Percentiles rank a stretch among this genome's conserved stretches.
These are phyloP conservation scores for Isoetes taiwanensis DNA, from an alignment of 75 land plant species.

Conservation along the genomic window DNA sequence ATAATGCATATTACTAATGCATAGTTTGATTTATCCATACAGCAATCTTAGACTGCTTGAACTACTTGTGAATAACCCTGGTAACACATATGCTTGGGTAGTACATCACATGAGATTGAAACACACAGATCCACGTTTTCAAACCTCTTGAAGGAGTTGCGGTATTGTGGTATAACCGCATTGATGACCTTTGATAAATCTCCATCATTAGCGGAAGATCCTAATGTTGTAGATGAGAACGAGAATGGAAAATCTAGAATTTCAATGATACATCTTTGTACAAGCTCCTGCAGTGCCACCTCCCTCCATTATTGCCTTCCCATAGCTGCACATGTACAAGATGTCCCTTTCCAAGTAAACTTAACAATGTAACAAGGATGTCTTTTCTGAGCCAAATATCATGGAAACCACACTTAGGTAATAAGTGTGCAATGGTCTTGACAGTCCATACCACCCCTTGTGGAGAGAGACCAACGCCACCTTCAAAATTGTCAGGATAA, in stretches of 20 bases:
- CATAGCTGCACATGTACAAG: slow-evolving; percentile 50
- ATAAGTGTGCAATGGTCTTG: slow-evolving; percentile 53
- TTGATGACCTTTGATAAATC: too few relatives aligned
- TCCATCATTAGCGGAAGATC: slow-evolving; percentile 56
- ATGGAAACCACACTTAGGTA: slow-evolving; percentile 61
- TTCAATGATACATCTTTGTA: slow-evolving; percentile 57
- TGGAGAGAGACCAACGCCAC: slow-evolving; percentile 61
- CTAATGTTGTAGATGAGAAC: slow-evolving; percentile 42
- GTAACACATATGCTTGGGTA: too few relatives aligned
- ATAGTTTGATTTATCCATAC: too few relatives aligned
- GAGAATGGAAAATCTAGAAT: slow-evolving; percentile 87
- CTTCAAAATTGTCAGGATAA: slow-evolving; percentile 19
- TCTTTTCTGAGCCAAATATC: slow-evolving; percentile 56
- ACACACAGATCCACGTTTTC: too few relatives aligned
- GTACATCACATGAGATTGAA: too few relatives aligned
- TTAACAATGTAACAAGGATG: slow-evolving; percentile 35
- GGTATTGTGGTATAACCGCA: too few relatives aligned
- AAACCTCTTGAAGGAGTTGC: too few relatives aligned
- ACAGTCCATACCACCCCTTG: slow-evolving; percentile 60
- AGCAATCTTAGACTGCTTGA: too few relatives aligned
- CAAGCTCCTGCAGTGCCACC: slow-evolving; percentile 45
- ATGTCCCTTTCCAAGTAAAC: slow-evolving; percentile 53
- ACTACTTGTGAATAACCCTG: too few relatives aligned
- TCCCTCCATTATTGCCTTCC: slow-evolving; percentile 83
- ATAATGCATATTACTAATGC: too few relatives aligned